Percentiles rank a stretch among this genome's conserved stretches.
Evolutionary conservation across 164 flowering plant species (phyloP).

Genomic region (Vitis rupestris): DNA sequence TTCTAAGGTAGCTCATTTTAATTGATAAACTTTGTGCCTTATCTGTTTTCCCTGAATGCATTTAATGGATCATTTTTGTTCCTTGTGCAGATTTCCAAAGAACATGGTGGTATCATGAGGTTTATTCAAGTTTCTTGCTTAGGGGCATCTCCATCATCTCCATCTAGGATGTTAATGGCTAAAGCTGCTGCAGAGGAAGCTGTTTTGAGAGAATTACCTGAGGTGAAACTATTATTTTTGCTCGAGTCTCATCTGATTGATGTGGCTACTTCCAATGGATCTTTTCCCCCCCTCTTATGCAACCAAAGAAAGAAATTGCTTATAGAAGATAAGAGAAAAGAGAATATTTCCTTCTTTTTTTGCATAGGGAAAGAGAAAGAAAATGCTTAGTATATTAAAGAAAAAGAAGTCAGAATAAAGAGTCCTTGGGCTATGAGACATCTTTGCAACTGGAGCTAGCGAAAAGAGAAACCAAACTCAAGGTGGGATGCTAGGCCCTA

Average conservation of each 20-base stretch:
- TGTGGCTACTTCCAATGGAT: neutral
- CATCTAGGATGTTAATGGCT: slow-evolving; percentile 75
- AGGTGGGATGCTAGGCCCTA: too few species aligned
- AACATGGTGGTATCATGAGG: slow-evolving; percentile 98
- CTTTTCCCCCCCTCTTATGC: neutral
- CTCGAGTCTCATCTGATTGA: neutral
- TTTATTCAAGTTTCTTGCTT: slow-evolving; percentile 92
- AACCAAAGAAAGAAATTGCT: too few species aligned
- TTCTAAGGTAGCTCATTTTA: neutral
- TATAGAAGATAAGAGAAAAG: too few species aligned
- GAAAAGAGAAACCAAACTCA: too few species aligned
- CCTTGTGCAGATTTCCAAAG: slow-evolving; percentile 76
- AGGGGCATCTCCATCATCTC: slow-evolving; percentile 84
- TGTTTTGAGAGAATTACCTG: slow-evolving; percentile 68
- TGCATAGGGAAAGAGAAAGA: too few species aligned
- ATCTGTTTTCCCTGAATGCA: neutral
- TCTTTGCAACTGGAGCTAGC: too few species aligned
- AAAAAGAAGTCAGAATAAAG: too few species aligned
- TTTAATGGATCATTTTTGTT: neutral
- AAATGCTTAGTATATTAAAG: too few species aligned
- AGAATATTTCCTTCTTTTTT: too few species aligned
- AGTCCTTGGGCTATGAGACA: too few species aligned
- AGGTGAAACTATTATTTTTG: slow-evolving; percentile 41
- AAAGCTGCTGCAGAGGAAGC: slow-evolving; percentile 96
- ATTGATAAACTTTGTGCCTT: neutral